These are phyloP conservation scores for Podila epicladia DNA, from an alignment of 192 early-diverging fungal species.

Conservation along the genomic window DNA sequence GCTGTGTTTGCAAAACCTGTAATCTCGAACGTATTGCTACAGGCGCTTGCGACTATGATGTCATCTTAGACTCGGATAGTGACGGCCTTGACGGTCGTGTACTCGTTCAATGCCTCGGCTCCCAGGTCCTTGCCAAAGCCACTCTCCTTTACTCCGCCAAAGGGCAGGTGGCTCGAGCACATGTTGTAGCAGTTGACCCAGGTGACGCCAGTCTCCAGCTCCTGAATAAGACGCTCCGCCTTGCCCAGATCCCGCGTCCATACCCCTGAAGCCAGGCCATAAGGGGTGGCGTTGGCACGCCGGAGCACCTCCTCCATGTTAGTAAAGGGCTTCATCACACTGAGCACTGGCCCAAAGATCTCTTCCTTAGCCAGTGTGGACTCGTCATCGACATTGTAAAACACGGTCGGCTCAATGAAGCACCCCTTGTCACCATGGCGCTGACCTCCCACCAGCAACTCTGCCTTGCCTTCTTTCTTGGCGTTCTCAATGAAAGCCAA, in stretches of 20 bases:
- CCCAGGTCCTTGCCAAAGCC: conserved; percentile 73
- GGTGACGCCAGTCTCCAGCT: conserved; percentile 37
- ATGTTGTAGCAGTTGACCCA: conserved; percentile 51
- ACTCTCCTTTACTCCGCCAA: conserved; percentile 78
- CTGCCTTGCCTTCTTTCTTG: conserved; percentile 65
- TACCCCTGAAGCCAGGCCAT: conserved; percentile 80
- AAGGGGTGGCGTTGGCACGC: conserved; percentile 75
- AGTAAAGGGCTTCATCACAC: conserved; percentile 74
- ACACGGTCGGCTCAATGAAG: conserved; percentile 84
- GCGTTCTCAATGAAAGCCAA: conserved; percentile 71
- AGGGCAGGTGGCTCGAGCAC: conserved; percentile 56
- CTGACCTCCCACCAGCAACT: conserved; percentile 64
- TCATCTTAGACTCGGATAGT: conserved; percentile 21
- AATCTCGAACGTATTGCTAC: no score
- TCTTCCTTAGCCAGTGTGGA: conserved; percentile 75
- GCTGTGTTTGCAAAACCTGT: background rate
- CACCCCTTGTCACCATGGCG: conserved; percentile 73
- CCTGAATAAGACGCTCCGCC: conserved; percentile 60
- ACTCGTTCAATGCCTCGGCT: conserved; percentile 62
- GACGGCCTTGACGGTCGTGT: conserved; percentile 57
- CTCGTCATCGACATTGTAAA: conserved; percentile 66
- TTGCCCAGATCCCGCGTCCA: conserved; percentile 74
- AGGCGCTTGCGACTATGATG: no score
- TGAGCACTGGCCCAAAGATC: conserved; percentile 90
- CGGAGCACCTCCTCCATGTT: conserved; percentile 77